Conservation (phyloP, 164 flowering plant species). For the Magnolia officinalis region DNA sequence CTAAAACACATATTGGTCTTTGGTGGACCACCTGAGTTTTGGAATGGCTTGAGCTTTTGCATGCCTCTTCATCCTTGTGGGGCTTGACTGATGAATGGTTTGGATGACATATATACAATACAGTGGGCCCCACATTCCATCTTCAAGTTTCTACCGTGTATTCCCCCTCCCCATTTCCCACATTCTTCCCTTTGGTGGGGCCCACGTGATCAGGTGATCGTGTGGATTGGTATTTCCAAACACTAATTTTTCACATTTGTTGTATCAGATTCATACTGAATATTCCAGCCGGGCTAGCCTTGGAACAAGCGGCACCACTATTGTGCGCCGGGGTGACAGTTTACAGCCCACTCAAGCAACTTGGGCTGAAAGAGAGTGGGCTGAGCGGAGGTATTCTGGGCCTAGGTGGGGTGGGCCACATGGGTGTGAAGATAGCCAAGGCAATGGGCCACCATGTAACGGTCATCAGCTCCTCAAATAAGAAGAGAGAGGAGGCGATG, state of each 20-base stretch:
- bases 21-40: too few relatives aligned
- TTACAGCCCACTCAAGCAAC: conserved; percentile 50
- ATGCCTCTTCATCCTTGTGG: too few relatives aligned
- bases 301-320: conserved; percentile 56
- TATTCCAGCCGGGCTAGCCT: conserved; percentile 41
- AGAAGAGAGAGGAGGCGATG: conserved; percentile 46
- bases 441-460: conserved; percentile 68
- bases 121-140: too few relatives aligned
- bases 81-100: too few relatives aligned
- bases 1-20: too few relatives aligned
- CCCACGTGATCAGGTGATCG: too few relatives aligned
- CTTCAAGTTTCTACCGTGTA: too few relatives aligned
- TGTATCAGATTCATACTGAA: conserved; percentile 50
- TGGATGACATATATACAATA: too few relatives aligned
- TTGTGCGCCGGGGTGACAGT: conserved; percentile 60
- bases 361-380: conserved; percentile 14
- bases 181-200: too few relatives aligned
- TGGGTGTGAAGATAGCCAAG: conserved; percentile 55
- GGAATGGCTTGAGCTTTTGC: too few relatives aligned
- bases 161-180: too few relatives aligned
- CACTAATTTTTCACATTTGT: conserved; percentile 14
- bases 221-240: too few relatives aligned
- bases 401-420: conserved; percentile 59
- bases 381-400: conserved; percentile 45
- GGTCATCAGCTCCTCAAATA: conserved; percentile 48